Conservation (phyloP, 1,284 basidiomycete genomes). For the Ustilago cynodontis region DNA sequence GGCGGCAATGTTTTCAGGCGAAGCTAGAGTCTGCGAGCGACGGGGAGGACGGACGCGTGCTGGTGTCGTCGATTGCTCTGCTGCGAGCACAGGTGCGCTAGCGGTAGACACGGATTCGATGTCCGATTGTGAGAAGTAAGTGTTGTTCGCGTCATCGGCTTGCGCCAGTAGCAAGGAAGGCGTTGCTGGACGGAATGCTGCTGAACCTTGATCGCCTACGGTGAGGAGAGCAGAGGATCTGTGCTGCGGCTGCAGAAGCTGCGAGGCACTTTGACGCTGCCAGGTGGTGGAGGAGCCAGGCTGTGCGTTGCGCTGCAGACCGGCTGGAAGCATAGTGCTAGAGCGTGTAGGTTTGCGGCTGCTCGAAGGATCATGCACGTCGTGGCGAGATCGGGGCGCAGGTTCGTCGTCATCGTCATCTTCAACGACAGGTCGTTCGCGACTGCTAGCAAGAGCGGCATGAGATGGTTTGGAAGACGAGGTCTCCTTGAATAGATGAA, state of each 20-base stretch:
- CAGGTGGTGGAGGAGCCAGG: constrained; percentile 9
- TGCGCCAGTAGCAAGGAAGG: constrained; percentile 40
- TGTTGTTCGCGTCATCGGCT: constrained; percentile 5
- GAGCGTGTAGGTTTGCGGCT: constrained; percentile 24
- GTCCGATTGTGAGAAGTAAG: constrained; percentile 19
- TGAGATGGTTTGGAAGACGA: constrained; percentile 46
- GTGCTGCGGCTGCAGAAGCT: not conserved
- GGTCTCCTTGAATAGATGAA: constrained; percentile 66
- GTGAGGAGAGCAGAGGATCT: constrained; percentile 12
- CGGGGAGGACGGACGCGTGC: constrained; percentile 20
- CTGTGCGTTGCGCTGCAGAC: constrained; percentile 13
- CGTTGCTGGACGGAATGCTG: constrained; percentile 32
- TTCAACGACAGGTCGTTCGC: constrained; percentile 28
- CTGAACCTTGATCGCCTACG: constrained; percentile 3
- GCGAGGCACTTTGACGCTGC: constrained; percentile 2
- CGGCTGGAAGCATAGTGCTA: constrained; percentile 20
- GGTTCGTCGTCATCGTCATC: constrained; percentile 9
- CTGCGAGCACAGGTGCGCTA: constrained; percentile 21
- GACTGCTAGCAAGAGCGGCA: constrained; percentile 25
- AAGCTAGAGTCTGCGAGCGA: constrained; percentile 39
- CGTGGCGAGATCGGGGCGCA: constrained; percentile 9
- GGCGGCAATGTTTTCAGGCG: constrained; percentile 42
- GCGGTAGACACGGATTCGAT: constrained; percentile 10
- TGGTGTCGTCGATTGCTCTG: not conserved
- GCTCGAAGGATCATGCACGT: constrained; percentile 10